A percentile compares a stretch with the other conserved stretches of the same genome.
These are phyloP conservation scores for Trichothecium sympodiale DNA, from an alignment of 2,329 filamentous ascomycete genomes.

Conservation along the genomic window DNA sequence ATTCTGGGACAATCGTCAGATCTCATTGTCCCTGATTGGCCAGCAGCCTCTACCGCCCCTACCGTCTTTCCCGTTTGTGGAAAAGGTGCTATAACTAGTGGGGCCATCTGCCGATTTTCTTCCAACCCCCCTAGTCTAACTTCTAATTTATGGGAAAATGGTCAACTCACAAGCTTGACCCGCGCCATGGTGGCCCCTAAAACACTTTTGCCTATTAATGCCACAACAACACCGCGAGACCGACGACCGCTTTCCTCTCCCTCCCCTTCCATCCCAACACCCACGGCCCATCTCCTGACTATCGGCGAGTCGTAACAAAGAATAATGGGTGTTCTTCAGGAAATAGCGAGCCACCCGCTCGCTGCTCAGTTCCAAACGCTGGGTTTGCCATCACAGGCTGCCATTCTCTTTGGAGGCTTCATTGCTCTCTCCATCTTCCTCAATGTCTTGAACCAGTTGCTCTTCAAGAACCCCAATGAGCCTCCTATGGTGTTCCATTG, in stretches of 20 bases:
- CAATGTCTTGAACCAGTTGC: conserved; percentile 70
- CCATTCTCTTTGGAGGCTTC: conserved; percentile 28
- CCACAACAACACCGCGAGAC: background rate
- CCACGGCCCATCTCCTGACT: background rate
- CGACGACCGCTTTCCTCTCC: too few species aligned
- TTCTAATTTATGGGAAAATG: too few species aligned
- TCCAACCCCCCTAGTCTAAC: too few species aligned
- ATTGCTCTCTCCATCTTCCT: conserved; percentile 50
- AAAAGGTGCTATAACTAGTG: too few species aligned
- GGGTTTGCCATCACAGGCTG: conserved; percentile 35
- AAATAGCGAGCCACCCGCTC: conserved; percentile 35
- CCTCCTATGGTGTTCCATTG: conserved; percentile 73
- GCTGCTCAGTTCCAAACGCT: conserved; percentile 38
- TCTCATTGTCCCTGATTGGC: too few species aligned
- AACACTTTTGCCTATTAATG: background rate
- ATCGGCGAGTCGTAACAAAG: too few species aligned
- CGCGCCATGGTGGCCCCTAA: too few species aligned
- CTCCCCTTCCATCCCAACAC: background rate
- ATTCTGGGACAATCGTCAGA: too few species aligned
- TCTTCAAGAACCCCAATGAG: conserved; percentile 74
- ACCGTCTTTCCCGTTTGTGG: too few species aligned
- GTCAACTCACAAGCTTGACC: too few species aligned
- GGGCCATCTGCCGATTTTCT: too few species aligned
- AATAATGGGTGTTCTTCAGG: conserved; percentile 46
- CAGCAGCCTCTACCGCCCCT: too few species aligned